phyloP scores from a whole-genome alignment of 371 early-diverging fungal genomes.

The Mucor circinelloides region DNA sequence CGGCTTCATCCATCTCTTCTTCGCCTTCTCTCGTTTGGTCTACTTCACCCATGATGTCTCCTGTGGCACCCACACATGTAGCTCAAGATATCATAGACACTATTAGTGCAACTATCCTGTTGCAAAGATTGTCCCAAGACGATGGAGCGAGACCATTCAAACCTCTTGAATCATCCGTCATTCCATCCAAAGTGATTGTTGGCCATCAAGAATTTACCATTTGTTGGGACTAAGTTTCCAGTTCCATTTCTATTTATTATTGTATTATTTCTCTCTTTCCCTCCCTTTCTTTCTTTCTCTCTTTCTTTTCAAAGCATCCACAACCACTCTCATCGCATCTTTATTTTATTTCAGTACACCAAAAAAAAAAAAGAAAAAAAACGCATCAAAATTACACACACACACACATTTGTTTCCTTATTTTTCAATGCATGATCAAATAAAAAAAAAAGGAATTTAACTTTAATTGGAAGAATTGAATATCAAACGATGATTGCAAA shows the following conservation, averaged over 20 bases:
- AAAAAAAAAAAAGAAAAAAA: too few species aligned
- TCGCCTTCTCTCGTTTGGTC: not conserved
- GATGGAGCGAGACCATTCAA: constrained; percentile 55
- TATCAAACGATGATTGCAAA: not conserved
- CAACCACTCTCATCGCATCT: not conserved
- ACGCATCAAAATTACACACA: not conserved
- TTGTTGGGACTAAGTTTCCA: constrained; percentile 31
- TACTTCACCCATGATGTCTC: constrained; percentile 10
- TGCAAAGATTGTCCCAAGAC: constrained; percentile 60
- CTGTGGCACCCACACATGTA: constrained; percentile 10
- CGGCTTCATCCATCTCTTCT: not conserved
- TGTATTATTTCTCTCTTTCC: not conserved
- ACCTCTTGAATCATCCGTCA: constrained; percentile 23
- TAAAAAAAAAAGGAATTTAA: constrained; percentile 1
- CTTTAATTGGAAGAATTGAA: constrained; percentile 1
- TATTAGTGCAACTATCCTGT: constrained; percentile 54
- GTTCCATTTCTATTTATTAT: not conserved
- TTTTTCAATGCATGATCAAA: constrained; percentile 3
- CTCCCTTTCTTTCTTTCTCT: not conserved
- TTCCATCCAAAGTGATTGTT: constrained; percentile 41
- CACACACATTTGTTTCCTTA: not conserved
- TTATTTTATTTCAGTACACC: not conserved
- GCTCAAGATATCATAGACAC: constrained; percentile 53
- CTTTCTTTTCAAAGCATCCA: not conserved
- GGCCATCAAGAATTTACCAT: constrained; percentile 40